phyloP scores from a whole-genome alignment of 129 eudicot species.

The Apium graveolens region DNA sequence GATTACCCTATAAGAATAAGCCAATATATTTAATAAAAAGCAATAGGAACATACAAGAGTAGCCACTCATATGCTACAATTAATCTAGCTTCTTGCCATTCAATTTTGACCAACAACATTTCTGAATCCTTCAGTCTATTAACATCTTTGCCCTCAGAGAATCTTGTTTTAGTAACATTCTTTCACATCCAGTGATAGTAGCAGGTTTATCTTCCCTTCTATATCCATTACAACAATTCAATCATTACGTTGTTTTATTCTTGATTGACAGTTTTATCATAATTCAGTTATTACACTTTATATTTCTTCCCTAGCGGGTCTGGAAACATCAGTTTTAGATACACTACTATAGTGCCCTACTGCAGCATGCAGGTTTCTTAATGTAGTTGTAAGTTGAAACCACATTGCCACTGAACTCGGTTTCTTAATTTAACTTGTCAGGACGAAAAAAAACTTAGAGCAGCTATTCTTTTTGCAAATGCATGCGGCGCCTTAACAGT shows the following conservation, averaged over 20 bases:
- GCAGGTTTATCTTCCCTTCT: not conserved
- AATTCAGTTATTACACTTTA: too few relatives aligned
- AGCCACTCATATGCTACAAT: too few relatives aligned
- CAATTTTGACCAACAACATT: too few relatives aligned
- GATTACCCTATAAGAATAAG: too few relatives aligned
- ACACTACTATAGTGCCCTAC: too few relatives aligned
- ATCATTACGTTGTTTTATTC: not conserved
- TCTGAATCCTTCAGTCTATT: not conserved
- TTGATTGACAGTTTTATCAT: too few relatives aligned
- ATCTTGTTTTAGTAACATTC: not conserved
- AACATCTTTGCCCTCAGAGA: not conserved
- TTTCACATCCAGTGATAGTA: not conserved
- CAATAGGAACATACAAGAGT: too few relatives aligned
- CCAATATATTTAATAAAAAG: too few relatives aligned
- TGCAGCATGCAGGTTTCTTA: too few relatives aligned
- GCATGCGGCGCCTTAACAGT: slow-evolving; percentile 87
- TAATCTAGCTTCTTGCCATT: too few relatives aligned
- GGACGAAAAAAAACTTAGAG: slow-evolving; percentile 68
- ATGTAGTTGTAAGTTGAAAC: not conserved
- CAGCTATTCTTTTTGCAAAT: slow-evolving; percentile 77
- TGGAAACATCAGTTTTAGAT: too few relatives aligned
- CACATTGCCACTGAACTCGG: not conserved
- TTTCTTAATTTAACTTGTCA: slow-evolving; percentile 18
- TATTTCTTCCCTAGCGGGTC: too few relatives aligned
- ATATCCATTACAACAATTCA: not conserved